Evolutionary conservation across 352 stramenopile genomes (phyloP).

Genomic region (Globisporangium acanthophoron): DNA sequence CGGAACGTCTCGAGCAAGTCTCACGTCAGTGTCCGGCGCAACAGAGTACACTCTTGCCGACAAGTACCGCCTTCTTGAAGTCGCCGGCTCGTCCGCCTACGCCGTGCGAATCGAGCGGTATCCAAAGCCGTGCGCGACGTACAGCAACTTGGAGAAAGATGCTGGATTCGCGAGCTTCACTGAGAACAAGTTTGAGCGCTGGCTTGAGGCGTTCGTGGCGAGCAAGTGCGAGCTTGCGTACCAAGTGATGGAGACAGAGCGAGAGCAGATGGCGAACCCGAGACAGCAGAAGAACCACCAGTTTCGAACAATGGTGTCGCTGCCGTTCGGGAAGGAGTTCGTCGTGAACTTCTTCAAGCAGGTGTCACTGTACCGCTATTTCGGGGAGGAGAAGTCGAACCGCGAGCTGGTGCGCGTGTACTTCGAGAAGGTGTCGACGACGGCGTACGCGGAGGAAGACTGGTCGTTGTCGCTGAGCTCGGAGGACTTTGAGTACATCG

Average conservation of each 20-base stretch:
- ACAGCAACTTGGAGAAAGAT: conserved; percentile 60
- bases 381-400: conserved; percentile 70
- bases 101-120: conserved; percentile 75
- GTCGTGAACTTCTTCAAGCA: conserved; percentile 70
- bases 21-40: conserved; percentile 46
- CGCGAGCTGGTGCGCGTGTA: conserved; percentile 66
- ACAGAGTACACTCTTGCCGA: conserved; percentile 64
- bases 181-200: conserved; percentile 72
- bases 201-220: conserved; percentile 54
- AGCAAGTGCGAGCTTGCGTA: conserved; percentile 45
- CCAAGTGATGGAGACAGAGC: conserved; percentile 46
- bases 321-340: conserved; percentile 61
- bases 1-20: conserved; percentile 27
- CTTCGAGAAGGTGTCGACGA: conserved; percentile 78
- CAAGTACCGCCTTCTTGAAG: conserved; percentile 64
- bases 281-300: conserved; percentile 66
- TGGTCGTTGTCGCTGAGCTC: conserved; percentile 37
- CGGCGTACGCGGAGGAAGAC: conserved; percentile 53
- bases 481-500: conserved; percentile 46
- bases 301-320: conserved; percentile 61
- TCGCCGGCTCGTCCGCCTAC: conserved; percentile 69
- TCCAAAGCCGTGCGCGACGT: conserved; percentile 63
- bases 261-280: conserved; percentile 36
- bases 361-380: conserved; percentile 58
- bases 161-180: conserved; percentile 49